phyloP scores from a whole-genome alignment of 352 stramenopile genomes.

The Hyaloperonospora arabidopsidis region DNA sequence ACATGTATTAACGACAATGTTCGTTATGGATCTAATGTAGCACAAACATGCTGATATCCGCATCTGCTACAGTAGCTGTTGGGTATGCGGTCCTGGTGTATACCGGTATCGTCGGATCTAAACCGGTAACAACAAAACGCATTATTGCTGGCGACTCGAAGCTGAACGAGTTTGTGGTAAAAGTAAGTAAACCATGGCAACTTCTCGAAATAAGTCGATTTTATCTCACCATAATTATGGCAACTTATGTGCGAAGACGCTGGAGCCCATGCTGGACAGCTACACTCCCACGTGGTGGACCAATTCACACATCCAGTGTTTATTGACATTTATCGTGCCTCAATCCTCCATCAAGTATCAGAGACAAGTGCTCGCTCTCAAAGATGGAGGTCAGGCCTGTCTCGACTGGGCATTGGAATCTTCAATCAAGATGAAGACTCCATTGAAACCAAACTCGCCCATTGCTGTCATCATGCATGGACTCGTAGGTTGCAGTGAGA shows the following conservation, averaged over 20 bases:
- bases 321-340: conserved; percentile 65
- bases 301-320: conserved; percentile 61
- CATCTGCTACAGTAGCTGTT: conserved; percentile 25
- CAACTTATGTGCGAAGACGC: conserved; percentile 18
- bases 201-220: not conserved
- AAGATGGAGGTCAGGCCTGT: conserved; percentile 56
- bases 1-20: conserved; percentile 6
- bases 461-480: conserved; percentile 65
- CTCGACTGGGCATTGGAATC: conserved; percentile 60
- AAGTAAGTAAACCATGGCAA: conserved; percentile 25
- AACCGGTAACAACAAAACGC: conserved; percentile 24
- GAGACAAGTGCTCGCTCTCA: conserved; percentile 46
- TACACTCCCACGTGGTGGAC: conserved; percentile 74
- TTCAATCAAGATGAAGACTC: conserved; percentile 12
- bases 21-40: conserved; percentile 1
- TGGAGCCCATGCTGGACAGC: conserved; percentile 42
- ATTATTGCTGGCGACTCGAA: conserved; percentile 55
- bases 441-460: conserved; percentile 26
- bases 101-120: conserved; percentile 12
- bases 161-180: conserved; percentile 60
- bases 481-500: conserved; percentile 55
- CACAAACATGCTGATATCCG: conserved; percentile 23
- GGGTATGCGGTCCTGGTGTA: conserved; percentile 25
- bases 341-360: conserved; percentile 47
- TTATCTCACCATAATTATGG: conserved; percentile 9